Evolutionary conservation across 352 stramenopile species (phyloP), one percentile per base, ranked within the genome.

Genomic region (Globisporangium viniferum): DNA sequence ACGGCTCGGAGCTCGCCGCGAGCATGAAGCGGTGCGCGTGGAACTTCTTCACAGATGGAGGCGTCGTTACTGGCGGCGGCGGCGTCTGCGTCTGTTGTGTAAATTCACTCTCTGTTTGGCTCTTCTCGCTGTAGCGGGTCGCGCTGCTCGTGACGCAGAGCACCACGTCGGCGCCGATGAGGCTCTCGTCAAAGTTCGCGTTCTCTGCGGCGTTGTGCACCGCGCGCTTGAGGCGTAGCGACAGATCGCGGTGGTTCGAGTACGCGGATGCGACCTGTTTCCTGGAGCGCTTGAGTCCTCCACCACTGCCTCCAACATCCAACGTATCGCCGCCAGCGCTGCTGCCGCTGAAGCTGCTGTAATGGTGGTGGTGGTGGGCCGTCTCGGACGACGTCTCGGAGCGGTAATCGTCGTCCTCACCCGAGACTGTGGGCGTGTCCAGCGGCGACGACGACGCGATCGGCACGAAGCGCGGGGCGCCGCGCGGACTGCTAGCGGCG

Each of bases 1-100:
- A 92, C 1, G 86, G 84, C 56, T 88, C 86, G 12, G 88, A 95
- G 64, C 86, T 94, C 3, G 86, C 84, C n/a, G 85, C 85, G 2
- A 95, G 73, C 75, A 95, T 89, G 73, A 95, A 95, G 2, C 85
- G 73, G 57, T 95, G 88, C 2, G 86, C 85, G 53, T 93, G 75
- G 54, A 94, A 94, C 22, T 70, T 64, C 49, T 74, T 72, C 31
- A 70, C 57, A 33, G 59, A 62, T 7, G 20, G 33, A 33, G 49
- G 29, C 2, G 31, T 20, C 5, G 14, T 4, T 35, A 15, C 0
- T 58, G 44, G 10, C 20, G 41, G 22, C 2, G 44, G 49, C 24
- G 36, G 22, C 10, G 22, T 29, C 5, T 5, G 12, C 36, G 66
- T 54, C 55, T 41, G 22, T 14, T 31, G 59, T 12, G 44, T 22